Evolutionary conservation across 805 yeast genomes (phyloP).

Genomic region (Teunomyces atbi): DNA sequence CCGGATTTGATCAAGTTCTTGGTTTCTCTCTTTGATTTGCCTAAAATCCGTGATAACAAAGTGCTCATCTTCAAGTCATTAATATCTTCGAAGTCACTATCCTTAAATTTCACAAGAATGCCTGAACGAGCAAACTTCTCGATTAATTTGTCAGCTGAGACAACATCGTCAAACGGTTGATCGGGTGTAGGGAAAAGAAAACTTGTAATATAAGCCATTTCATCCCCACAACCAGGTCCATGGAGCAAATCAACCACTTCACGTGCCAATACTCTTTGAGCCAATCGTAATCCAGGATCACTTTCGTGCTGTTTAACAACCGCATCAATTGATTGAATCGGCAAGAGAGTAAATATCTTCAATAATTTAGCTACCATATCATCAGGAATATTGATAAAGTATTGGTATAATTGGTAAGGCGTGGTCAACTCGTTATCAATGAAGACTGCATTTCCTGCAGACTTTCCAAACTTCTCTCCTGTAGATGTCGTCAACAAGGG

Average conservation of each 20-base stretch:
- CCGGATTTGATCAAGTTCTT: conserved; percentile 64
- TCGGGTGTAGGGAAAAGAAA: conserved; percentile 62
- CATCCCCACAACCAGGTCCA: conserved; percentile 72
- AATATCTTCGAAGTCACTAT: conserved; percentile 22
- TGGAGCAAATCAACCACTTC: conserved; percentile 88
- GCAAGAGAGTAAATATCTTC: conserved; percentile 76
- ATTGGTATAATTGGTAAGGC: conserved; percentile 81
- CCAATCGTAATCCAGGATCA: conserved; percentile 65
- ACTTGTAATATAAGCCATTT: conserved; percentile 65
- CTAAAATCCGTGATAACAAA: conserved; percentile 48
- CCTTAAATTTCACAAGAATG: conserved; percentile 39
- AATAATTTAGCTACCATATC: conserved; percentile 67
- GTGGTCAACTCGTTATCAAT: conserved; percentile 72
- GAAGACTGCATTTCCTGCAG: conserved; percentile 95
- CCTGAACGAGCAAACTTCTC: conserved; percentile 58
- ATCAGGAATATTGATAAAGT: conserved; percentile 77
- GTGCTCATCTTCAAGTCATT: conserved; percentile 48
- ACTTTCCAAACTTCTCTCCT: conserved; percentile 94
- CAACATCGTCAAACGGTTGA: conserved; percentile 45
- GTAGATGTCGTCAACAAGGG: conserved; percentile 84
- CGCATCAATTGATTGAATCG: conserved; percentile 54
- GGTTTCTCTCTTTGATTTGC: conserved; percentile 56
- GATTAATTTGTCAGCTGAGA: conserved; percentile 49
- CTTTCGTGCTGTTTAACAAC: conserved; percentile 51
- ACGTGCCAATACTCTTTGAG: conserved; percentile 74